Evolutionary conservation across 805 yeast species (phyloP).

Genomic region (Cyberlindnera saturnus): DNA sequence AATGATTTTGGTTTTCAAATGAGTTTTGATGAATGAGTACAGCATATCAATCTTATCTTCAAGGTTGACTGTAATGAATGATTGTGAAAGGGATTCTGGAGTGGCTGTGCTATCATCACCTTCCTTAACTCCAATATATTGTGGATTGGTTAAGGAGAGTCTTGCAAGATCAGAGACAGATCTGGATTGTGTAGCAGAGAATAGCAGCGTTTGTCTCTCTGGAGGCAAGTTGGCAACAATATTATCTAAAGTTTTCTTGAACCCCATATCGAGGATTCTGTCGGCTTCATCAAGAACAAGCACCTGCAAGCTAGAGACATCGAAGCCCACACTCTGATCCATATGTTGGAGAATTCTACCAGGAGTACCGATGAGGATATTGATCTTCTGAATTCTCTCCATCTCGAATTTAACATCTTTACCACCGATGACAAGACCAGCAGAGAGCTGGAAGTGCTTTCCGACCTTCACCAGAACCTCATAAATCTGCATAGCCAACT

Average conservation of each 20-base stretch:
- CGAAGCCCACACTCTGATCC: conserved; percentile 52
- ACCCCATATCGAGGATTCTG: conserved; percentile 73
- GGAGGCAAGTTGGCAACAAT: conserved; percentile 73
- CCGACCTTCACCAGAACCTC: conserved; percentile 58
- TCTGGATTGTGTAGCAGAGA: conserved; percentile 88
- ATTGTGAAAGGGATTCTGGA: conserved; percentile 82
- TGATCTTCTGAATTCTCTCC: conserved; percentile 59
- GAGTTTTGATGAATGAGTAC: conserved; percentile 60
- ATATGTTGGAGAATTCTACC: conserved; percentile 82
- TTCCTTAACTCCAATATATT: conserved; percentile 72
- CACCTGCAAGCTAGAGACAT: conserved; percentile 60
- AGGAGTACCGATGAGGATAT: conserved; percentile 85
- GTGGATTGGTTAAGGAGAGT: conserved; percentile 91
- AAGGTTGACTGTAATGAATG: conserved; percentile 63
- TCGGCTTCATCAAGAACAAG: conserved; percentile 93
- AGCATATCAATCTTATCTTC: conserved; percentile 80
- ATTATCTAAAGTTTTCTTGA: conserved; percentile 59
- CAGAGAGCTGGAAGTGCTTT: conserved; percentile 51
- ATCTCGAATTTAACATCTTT: conserved; percentile 69
- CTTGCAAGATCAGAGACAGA: conserved; percentile 81
- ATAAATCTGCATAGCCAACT: conserved; percentile 67
- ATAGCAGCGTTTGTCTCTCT: conserved; percentile 87
- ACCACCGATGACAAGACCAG: conserved; percentile 61
- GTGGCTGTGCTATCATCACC: conserved; percentile 62
- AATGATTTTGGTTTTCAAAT: conserved; percentile 82